Evolutionary conservation across 805 yeast genomes (phyloP).

Genomic region (Metschnikowia noctiluminum): DNA sequence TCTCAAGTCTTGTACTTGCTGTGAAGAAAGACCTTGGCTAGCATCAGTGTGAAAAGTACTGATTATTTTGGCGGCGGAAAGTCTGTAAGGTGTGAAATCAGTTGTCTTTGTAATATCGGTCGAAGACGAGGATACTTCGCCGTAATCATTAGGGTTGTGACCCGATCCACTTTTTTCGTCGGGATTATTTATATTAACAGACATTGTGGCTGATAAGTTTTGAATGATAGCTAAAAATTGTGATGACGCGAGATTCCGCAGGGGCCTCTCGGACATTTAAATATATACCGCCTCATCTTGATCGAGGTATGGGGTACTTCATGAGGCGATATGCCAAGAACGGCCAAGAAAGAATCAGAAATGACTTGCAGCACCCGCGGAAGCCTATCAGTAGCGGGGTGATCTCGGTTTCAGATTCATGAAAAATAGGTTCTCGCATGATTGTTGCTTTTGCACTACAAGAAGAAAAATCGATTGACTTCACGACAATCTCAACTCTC

Average conservation of each 20-base stretch:
- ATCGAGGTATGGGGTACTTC: conserved; percentile 7
- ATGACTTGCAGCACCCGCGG: conserved; percentile 1
- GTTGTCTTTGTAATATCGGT: conserved; percentile 10
- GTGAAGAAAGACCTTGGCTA: conserved; percentile 45
- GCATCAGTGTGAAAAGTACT: conserved; percentile 39
- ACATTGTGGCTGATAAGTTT: background rate
- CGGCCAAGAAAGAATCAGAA: conserved; percentile 10
- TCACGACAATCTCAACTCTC: no score
- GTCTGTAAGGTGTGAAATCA: conserved; percentile 26
- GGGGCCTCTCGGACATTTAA: conserved; percentile 1
- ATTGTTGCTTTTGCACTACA: no score
- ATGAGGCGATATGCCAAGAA: conserved; percentile 13
- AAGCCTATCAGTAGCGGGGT: conserved; percentile 1
- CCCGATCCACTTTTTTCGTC: conserved; percentile 1
- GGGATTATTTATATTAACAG: background rate
- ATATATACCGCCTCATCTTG: conserved; percentile 1
- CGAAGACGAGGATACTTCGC: conserved; percentile 11
- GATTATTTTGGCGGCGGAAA: conserved; percentile 35
- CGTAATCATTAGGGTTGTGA: conserved; percentile 3
- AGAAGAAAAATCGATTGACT: no score
- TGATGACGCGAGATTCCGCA: background rate
- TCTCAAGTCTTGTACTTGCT: conserved; percentile 17
- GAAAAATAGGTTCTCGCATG: no score
- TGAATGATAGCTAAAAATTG: background rate
- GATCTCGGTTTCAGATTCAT: background rate